These are phyloP conservation scores for Ceriops zippeliana DNA, from an alignment of 345 rosid species.

Conservation along the genomic window DNA sequence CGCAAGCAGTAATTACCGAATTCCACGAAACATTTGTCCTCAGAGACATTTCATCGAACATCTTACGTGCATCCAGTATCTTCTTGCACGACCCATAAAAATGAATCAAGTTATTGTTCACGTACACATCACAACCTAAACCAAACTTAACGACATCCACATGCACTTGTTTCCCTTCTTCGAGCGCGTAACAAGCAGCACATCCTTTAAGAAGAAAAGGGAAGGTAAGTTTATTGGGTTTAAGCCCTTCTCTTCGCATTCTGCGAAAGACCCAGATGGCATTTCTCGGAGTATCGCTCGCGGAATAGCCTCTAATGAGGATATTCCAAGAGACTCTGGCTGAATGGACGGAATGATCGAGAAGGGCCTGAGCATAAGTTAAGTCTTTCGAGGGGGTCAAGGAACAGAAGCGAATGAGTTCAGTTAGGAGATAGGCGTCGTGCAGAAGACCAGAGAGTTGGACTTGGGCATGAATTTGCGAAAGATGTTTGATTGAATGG, in stretches of 20 bases:
- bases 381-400: slow-evolving; percentile 44
- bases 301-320: slow-evolving; percentile 58
- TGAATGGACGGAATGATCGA: slow-evolving; percentile 36
- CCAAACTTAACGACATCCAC: slow-evolving; percentile 59
- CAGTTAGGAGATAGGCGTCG: slow-evolving; percentile 42
- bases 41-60: slow-evolving; percentile 67
- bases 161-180: slow-evolving; percentile 65
- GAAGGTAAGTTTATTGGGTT: slow-evolving; percentile 59
- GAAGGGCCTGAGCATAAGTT: slow-evolving; percentile 42
- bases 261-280: slow-evolving; percentile 47
- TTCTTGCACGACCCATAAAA: slow-evolving; percentile 67
- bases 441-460: slow-evolving; percentile 46
- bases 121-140: slow-evolving; percentile 59
- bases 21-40: slow-evolving; percentile 81
- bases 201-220: slow-evolving; percentile 76
- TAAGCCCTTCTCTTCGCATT: slow-evolving; percentile 57
- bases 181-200: slow-evolving; percentile 39
- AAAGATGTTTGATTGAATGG: slow-evolving; percentile 47
- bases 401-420: slow-evolving; percentile 51
- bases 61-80: slow-evolving; percentile 43
- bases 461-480: slow-evolving; percentile 63
- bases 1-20: slow-evolving; percentile 56
- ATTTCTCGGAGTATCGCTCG: slow-evolving; percentile 47
- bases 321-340: slow-evolving; percentile 59
- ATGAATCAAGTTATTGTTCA: slow-evolving; percentile 56